These are phyloP conservation scores for Aspergillus aculeatus DNA, from an alignment of 2,329 filamentous ascomycete genomes.

Conservation along the genomic window DNA sequence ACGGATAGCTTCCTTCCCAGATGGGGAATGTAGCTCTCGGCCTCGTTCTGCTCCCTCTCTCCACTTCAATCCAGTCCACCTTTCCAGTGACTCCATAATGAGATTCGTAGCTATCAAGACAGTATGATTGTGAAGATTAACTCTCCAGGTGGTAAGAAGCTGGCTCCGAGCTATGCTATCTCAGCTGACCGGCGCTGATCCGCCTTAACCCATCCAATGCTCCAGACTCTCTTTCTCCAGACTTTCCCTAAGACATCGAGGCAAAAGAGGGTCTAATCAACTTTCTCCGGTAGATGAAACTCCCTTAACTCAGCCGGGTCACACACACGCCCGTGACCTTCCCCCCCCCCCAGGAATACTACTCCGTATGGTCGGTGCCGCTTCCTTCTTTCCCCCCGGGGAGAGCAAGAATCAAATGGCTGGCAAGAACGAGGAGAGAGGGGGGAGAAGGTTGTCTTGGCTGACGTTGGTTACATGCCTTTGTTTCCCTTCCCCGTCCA, in stretches of 20 bases:
- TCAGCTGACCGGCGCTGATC: neutral
- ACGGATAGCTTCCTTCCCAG: neutral
- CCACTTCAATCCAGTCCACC: neutral
- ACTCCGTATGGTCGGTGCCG: neutral
- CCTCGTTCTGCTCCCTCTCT: neutral
- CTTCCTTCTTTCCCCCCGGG: neutral
- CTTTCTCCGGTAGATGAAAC: neutral
- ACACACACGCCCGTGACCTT: neutral
- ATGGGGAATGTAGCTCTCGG: neutral
- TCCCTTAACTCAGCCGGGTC: too few species aligned
- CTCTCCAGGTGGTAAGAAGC: neutral
- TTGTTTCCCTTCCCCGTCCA: neutral
- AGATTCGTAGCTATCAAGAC: neutral
- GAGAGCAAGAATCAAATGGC: neutral
- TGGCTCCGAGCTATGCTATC: neutral
- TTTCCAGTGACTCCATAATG: neutral
- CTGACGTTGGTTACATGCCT: constrained; percentile 5
- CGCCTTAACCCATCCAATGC: neutral
- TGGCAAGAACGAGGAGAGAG: neutral
- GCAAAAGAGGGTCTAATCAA: neutral
- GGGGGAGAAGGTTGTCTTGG: neutral
- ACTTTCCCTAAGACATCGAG: neutral
- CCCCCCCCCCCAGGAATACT: too few species aligned
- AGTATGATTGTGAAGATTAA: neutral
- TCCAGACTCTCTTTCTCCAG: neutral